Evolutionary conservation across 495 filamentous ascomycete species (phyloP).

Genomic region (Bryoglossum gracile): DNA sequence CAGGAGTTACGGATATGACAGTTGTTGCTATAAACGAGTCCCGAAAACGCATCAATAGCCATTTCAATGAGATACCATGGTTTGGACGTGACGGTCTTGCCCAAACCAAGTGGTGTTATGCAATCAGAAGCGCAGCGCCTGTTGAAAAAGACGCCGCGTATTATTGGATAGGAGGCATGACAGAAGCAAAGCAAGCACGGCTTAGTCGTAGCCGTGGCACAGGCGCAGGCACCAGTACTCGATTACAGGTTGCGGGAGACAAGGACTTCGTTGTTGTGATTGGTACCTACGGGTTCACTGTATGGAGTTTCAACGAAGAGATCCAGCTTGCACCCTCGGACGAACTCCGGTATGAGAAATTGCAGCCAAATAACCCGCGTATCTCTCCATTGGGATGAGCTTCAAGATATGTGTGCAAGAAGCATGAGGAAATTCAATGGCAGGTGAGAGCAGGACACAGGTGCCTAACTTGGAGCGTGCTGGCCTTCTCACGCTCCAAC

Average conservation of each 20-base stretch:
- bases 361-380: too few relatives aligned
- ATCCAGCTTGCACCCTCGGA: conserved; percentile 3
- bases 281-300: conserved; percentile 3
- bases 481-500: too few relatives aligned
- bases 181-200: background rate
- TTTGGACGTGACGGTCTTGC: background rate
- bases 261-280: conserved; percentile 19
- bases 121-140: background rate
- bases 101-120: background rate
- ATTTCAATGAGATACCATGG: conserved; percentile 1
- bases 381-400: too few relatives aligned
- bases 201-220: background rate
- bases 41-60: too few relatives aligned
- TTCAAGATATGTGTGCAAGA: too few relatives aligned
- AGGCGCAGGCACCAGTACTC: background rate
- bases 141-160: background rate
- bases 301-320: conserved; percentile 20
- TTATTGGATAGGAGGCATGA: background rate
- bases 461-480: too few relatives aligned
- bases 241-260: conserved; percentile 7
- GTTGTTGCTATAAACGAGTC: background rate
- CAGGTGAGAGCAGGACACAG: too few relatives aligned
- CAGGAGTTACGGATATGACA: background rate
- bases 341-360: background rate
- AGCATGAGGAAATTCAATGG: too few relatives aligned